Evolutionary conservation across 2,329 filamentous ascomycete species (phyloP).

Genomic region (Canariomyces notabilis): DNA sequence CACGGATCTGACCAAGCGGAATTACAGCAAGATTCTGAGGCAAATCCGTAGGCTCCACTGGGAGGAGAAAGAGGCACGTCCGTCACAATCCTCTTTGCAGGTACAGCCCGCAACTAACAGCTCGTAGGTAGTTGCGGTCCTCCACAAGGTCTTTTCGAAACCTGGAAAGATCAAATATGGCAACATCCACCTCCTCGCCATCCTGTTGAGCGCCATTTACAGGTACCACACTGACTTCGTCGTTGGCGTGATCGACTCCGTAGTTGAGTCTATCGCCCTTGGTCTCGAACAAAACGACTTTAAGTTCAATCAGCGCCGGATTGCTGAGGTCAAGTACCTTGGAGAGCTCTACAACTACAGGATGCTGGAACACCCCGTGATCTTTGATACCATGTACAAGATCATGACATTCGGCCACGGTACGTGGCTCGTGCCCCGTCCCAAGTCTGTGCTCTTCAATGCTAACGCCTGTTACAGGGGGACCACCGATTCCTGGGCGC

Average conservation of each 20-base stretch:
- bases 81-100: background rate
- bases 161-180: conserved; percentile 97
- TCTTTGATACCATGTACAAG: conserved; percentile 93
- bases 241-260: conserved; percentile 83
- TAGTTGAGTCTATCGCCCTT: conserved; percentile 81
- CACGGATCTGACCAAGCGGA: conserved; percentile 87
- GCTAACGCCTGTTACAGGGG: conserved; percentile 43
- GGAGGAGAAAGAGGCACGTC: conserved; percentile 76
- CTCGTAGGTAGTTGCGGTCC: conserved; percentile 30
- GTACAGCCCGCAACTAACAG: conserved; percentile 16
- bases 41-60: conserved; percentile 94
- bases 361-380: conserved; percentile 88
- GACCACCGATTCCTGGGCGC: conserved; percentile 73
- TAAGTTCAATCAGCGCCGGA: conserved; percentile 89
- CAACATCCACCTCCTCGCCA: conserved; percentile 89
- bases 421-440: conserved; percentile 30
- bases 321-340: conserved; percentile 94
- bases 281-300: conserved; percentile 96
- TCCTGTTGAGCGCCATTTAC: conserved; percentile 81
- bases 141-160: conserved; percentile 92
- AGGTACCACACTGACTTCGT: conserved; percentile 90
- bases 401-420: conserved; percentile 89
- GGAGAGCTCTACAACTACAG: conserved; percentile 97
- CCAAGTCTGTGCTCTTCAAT: background rate
- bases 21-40: conserved; percentile 88